Base-by-base conservation (phyloP, 129 eudicot species). In the Flaveria brownii region DNA sequence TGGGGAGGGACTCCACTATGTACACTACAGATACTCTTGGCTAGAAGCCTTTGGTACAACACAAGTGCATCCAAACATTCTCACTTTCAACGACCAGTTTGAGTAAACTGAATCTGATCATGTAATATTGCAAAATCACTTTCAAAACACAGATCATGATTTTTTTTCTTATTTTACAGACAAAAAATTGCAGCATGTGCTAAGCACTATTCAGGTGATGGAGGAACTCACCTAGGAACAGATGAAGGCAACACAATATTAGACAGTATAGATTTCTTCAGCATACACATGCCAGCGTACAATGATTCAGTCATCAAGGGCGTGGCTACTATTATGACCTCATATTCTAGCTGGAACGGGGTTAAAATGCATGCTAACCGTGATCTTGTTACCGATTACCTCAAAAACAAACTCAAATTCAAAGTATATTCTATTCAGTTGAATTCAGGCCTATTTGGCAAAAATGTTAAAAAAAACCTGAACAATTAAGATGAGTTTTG, bases 201-300 rank as follows among this genome's bases (percentile, higher is more conserved):
- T 11, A 87, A 90, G 80, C 96, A 91, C 75, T 91, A 76, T 73
- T 71, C 88, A 22, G 93, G 96, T n/a, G 96, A 90, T 69, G 96
- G 96, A 14, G 96, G 96, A 60, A 91, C 96, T 18, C 85, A 77
- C 12, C 46, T 79, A 9, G 96, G 96, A 23, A 84, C 77, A 20
- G 77, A 90, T 65, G 90, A 81, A 74, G 84, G 86, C 68, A 88
- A 90, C 71, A 88, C 96, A 14, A 43, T 82, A 52, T 17, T 78
- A 54, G 69, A 67, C 65, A 22, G 76, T 63, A 82, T 78, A 22
- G 72, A 41, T 7, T 56, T 90, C 39, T 80, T 78, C 36, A 76
- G 82, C 42, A 90, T 84, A 23, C 96, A 87, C 50, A 90, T 90
- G 96, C 90, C 93, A 12, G 90, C 87, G 45, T 91, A 91, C 76